phyloP scores from a whole-genome alignment of 371 early-diverging fungal genomes.

The Mortierella sp. region DNA sequence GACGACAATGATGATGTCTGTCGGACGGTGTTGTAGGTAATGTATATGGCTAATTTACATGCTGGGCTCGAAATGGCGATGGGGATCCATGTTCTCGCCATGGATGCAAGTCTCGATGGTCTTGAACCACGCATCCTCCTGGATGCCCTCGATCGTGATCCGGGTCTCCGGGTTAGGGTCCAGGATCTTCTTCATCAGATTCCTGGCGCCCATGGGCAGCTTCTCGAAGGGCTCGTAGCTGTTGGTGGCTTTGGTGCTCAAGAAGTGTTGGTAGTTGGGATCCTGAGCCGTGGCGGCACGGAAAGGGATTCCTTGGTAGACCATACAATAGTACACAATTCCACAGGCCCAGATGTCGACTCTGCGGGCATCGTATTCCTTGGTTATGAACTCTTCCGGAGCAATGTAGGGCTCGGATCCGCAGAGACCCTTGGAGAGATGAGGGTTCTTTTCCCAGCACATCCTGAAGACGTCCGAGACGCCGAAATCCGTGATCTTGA shows the following conservation, averaged over 20 bases:
- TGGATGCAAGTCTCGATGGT: conserved; percentile 66
- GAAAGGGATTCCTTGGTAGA: conserved; percentile 84
- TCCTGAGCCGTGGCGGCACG: conserved; percentile 77
- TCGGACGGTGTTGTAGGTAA: neutral
- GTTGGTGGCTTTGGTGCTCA: conserved; percentile 64
- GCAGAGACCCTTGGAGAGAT: conserved; percentile 82
- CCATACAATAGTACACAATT: conserved; percentile 86
- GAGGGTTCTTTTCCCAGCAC: conserved; percentile 78
- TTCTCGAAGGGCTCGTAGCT: conserved; percentile 73
- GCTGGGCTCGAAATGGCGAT: conserved; percentile 52
- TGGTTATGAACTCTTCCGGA: conserved; percentile 81
- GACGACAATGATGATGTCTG: neutral
- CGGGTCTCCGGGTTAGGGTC: conserved; percentile 84
- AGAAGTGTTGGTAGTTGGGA: conserved; percentile 70
- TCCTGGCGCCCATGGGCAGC: conserved; percentile 65
- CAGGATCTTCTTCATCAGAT: conserved; percentile 81
- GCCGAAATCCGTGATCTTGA: conserved; percentile 99
- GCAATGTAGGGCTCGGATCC: conserved; percentile 94
- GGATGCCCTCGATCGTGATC: conserved; percentile 69
- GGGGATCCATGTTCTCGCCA: conserved; percentile 55
- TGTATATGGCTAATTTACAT: conserved; percentile 8
- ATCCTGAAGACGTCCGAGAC: conserved; percentile 93
- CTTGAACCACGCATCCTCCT: conserved; percentile 80
- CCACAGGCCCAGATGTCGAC: conserved; percentile 91
- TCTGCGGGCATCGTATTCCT: conserved; percentile 85